A percentile compares a stretch with the other conserved stretches of the same genome.
These are phyloP conservation scores for Sporothrix sp. DNA, from an alignment of 2,329 filamentous ascomycete genomes.

Conservation along the genomic window DNA sequence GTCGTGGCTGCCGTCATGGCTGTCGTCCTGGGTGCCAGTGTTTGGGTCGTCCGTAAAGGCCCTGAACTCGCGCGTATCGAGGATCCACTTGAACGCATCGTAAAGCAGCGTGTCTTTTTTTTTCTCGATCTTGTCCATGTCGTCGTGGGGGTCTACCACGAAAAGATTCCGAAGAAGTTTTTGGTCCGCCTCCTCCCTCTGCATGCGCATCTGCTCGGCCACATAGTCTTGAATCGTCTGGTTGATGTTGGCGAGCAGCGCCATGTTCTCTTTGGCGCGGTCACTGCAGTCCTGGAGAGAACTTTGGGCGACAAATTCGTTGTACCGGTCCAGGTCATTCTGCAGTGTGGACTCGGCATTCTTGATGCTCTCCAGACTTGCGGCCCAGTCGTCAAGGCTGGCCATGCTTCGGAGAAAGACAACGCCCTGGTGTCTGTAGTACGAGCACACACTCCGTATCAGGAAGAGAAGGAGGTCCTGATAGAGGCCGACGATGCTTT, in stretches of 20 bases:
- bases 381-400: conserved; percentile 28
- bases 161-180: neutral
- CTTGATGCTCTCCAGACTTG: conserved; percentile 22
- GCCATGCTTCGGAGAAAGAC: conserved; percentile 24
- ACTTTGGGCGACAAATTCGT: neutral
- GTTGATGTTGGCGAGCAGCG: neutral
- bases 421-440: conserved; percentile 23
- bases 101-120: conserved; percentile 1
- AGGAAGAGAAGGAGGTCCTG: conserved; percentile 30
- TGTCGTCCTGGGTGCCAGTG: neutral
- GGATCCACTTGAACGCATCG: conserved; percentile 1
- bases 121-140: conserved; percentile 2
- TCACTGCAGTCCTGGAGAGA: neutral
- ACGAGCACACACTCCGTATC: conserved; percentile 32
- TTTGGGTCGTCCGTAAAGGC: neutral
- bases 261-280: neutral
- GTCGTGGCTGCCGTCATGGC: neutral
- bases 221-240: neutral
- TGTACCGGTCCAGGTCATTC: neutral
- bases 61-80: neutral
- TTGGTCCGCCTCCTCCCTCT: neutral
- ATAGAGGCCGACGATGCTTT: conserved; percentile 28
- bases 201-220: neutral
- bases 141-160: neutral
- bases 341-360: conserved; percentile 20